Base-by-base conservation (phyloP, 768 basidiomycete species). In the Mycena epipterygia region DNA sequence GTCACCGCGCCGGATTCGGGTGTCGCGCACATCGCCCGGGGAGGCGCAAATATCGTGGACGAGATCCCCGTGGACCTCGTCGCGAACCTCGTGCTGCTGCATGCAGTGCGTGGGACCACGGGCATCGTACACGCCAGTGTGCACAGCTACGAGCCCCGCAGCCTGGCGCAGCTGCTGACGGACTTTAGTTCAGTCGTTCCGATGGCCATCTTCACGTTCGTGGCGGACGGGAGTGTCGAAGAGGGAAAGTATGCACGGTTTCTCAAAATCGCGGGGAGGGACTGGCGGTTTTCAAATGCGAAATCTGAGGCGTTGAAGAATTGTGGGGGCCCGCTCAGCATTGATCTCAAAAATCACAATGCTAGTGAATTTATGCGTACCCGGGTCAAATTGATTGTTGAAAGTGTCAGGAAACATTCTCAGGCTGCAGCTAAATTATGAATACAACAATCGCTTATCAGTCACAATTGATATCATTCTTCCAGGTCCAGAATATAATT, bases 1-100 rank as follows among this genome's bases (percentile, higher is more conserved):
- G 55, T 68, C 25, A 25, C 42, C 25, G 30, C 32, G 7, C 55
- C 42, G 16, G 55, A 59, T 9, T 55, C 52, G 19, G 52, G 55
- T 27, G 59, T 68, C 52, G 13, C 48, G 4, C 48, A 56, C 27
- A 42, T 41, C 52, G 5, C 51, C 52, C 11, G 7, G 14, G 17
- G 17, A 68, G 67, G 67, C 14, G 39, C 67, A 9, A 61, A 60
- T 41, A 55, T 68, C 42, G 12, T 68, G 0, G 67, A 68, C 52
- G 67, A 68, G 44, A 68, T 68, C n/a, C 67, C 67, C 8, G 66
- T 67, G 3, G 66, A 67, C 46, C 16, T 67, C 3, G 58, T 46
- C 8, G 37, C 66, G 2, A 67, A 67, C 32, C 29, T 67, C 29
- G 23, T 67, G 19, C 58, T 67, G 2, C 66, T 67, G 3, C 66